Evolutionary conservation across 1,284 basidiomycete species (phyloP), one percentile per base, ranked within the genome.

Genomic region (Somion occarium): DNA sequence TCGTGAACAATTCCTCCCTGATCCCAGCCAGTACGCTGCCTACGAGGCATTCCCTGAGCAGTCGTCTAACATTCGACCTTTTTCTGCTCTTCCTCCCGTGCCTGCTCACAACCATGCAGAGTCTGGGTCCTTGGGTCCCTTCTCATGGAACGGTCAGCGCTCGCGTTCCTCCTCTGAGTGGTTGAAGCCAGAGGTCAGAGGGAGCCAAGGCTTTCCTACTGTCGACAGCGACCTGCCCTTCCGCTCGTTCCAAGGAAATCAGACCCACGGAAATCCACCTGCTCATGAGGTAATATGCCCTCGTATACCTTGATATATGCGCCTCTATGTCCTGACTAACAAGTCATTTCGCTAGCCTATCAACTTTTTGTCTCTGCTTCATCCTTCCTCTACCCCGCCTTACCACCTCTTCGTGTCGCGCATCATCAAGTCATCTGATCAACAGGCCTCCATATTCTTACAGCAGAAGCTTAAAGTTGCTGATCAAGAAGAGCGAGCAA

Each of bases 391-490:
- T 1, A 82, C 85, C 22, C 88, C 89, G 11, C 88, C 88, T 1
- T 91, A 91, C 59, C 78, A 79, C 52, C 72, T 87, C 49, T 90
- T 91, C 59, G 88, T 91, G 13, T 73, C 80, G 15, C 83, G 89
- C 23, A 91, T 91, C 60, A 88, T 91, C 73, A 89, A 87, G 67
- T 85, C 82, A 3, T 90, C 88, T 4, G 89, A 91, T 61, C 88
- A 91, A 61, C 88, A 91, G 60, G 88, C 88, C 11, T 89, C 86
- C n/a, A 91, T 91, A 44, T 91, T 91, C 61, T 71, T 91, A 38
- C 88, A 91, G 61, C 88, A 91, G 64, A 91, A 91, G 63, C 76
- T 91, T 56, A 91, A 91, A 64, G 87, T 90, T 12, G 88, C 88
- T 4, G 88, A 90, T 58, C 57, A 74, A n/a, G 79, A 82, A 48